Base-by-base conservation (phyloP, 352 stramenopile genomes). In the Phytophthora tentaculata region DNA sequence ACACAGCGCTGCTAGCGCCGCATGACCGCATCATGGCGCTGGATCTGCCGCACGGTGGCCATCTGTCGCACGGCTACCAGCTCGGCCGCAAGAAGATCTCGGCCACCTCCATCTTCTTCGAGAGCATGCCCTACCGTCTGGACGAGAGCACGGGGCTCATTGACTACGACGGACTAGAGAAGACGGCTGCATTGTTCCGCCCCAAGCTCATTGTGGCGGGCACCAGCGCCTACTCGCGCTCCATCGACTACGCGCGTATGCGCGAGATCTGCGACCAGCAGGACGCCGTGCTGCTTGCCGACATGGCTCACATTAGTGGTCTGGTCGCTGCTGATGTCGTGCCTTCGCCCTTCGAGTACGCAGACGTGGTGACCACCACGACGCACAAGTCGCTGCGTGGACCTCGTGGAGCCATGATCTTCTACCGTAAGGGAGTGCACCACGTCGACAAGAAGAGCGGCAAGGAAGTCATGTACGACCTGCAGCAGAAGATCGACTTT, bases 251-350 rank as follows among this genome's bases (percentile, higher is more conserved):
- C 79, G 94, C 98, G 73, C 93, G 97, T 58, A 99, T 99, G 86
- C 94, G 95, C 48, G 80, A 98, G 70, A 98, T 99, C 80, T 98
- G 96, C 23, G 76, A 93, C 68, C 71, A 91, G 73, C 73, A 99
- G 66, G 97, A 97, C 52, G 96, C 98, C 6, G 98, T 99, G 64
- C 78, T 99, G 53, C 80, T 99, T 47, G 88, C 97, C 8, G 98
- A 99, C 77, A 99, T 99, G 98, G 98, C 98, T 28, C 98, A 99
- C 84, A 99, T 99, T 83, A 98, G 90, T 23, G 98, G 98, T 41
- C 87, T 99, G 22, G 96, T 99, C 41, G 92, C 97, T 7, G 91
- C 88, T 19, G 91, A 96, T 44, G 96, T 99, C 9, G 97, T 99
- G 59, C 97, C 97, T 1, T 97, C 92, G 24, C 98, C 97, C 23